Evolutionary conservation across 352 stramenopile genomes (phyloP).

Genomic region (Phytophthora citrophthora): DNA sequence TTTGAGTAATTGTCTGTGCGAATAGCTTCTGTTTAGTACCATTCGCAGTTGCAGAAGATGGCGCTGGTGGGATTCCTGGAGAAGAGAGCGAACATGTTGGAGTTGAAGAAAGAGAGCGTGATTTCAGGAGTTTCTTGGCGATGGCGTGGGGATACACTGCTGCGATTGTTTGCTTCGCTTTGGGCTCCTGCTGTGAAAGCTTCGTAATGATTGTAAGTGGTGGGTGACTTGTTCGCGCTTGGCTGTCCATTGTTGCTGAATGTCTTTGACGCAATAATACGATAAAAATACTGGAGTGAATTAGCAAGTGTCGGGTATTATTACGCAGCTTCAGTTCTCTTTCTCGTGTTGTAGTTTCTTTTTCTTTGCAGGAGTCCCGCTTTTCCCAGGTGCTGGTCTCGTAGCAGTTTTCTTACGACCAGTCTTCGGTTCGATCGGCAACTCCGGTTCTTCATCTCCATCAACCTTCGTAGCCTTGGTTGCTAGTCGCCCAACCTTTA

Average conservation of each 20-base stretch:
- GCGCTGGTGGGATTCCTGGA: slow-evolving; percentile 12
- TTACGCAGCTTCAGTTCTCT: slow-evolving; percentile 3
- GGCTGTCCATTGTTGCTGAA: slow-evolving; percentile 25
- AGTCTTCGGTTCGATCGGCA: slow-evolving; percentile 3
- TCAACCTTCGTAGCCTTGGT: slow-evolving; percentile 18
- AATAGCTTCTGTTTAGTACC: slow-evolving; percentile 9
- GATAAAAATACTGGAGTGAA: slow-evolving; percentile 30
- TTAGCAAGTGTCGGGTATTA: slow-evolving; percentile 22
- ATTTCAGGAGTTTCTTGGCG: slow-evolving; percentile 9
- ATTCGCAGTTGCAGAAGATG: slow-evolving; percentile 4
- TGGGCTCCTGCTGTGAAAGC: slow-evolving; percentile 14
- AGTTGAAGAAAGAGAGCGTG: slow-evolving; percentile 11
- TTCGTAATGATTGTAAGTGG: slow-evolving; percentile 31
- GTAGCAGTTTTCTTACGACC: slow-evolving; percentile 17
- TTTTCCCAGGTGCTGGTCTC: slow-evolving; percentile 6
- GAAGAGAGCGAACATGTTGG: slow-evolving; percentile 22
- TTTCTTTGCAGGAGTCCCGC: slow-evolving; percentile 26
- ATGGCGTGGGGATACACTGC: slow-evolving; percentile 7
- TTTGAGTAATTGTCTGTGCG: slow-evolving; percentile 16
- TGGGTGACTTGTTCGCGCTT: slow-evolving; percentile 9
- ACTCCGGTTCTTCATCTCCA: not conserved
- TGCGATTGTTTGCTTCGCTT: slow-evolving; percentile 8
- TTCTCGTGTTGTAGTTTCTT: slow-evolving; percentile 21
- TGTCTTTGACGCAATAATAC: slow-evolving; percentile 2
- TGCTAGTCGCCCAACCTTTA: slow-evolving; percentile 51